Evolutionary conservation across 2,329 filamentous ascomycete species (phyloP).

Genomic region (Colletotrichum sp.): DNA sequence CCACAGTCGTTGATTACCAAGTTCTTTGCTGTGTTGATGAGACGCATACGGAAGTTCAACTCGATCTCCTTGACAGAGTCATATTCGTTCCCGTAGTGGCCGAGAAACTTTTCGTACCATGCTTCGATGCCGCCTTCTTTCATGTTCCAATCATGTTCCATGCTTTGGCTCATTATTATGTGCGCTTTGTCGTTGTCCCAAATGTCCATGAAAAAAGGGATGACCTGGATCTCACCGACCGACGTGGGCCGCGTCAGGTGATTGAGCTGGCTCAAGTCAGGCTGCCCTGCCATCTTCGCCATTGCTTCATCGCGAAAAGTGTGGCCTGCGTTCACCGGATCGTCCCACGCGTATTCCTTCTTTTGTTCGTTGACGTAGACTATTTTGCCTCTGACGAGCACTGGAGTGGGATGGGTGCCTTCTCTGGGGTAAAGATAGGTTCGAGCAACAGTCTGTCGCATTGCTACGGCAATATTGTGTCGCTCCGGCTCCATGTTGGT

Average conservation of each 20-base stretch:
- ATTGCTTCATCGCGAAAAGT: background rate
- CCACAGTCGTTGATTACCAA: background rate
- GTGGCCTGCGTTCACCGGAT: background rate
- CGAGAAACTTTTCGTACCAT: background rate
- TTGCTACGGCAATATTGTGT: conserved; percentile 4
- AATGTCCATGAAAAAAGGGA: background rate
- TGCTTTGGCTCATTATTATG: background rate
- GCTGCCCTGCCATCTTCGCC: background rate
- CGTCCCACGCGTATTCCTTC: background rate
- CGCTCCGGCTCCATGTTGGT: background rate
- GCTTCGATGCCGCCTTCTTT: background rate
- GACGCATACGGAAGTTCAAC: background rate
- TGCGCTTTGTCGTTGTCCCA: background rate
- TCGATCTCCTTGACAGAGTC: background rate
- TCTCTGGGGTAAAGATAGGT: background rate
- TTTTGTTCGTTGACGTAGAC: background rate
- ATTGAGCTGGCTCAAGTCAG: background rate
- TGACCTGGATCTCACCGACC: background rate
- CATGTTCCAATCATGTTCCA: background rate
- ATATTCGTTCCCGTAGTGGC: background rate
- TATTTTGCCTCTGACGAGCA: background rate
- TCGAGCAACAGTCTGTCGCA: background rate
- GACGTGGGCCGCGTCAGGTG: background rate
- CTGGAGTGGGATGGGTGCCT: background rate
- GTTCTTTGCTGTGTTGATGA: background rate